Percentiles rank a stretch among this genome's conserved stretches.
phyloP scores from a whole-genome alignment of 805 yeast genomes.

The Hanseniaspora occidentalis region DNA sequence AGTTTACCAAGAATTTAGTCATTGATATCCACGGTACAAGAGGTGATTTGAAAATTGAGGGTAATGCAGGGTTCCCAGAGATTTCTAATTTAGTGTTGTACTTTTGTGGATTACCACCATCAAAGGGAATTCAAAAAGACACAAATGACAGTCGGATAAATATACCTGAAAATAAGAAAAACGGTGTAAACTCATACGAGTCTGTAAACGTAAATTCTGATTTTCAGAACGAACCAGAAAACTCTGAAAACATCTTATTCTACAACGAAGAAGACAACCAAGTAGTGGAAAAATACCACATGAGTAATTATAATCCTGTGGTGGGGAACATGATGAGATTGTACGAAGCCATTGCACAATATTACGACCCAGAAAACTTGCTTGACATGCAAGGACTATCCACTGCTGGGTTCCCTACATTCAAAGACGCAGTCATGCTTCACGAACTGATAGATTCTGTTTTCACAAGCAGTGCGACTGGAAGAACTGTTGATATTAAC shows the following conservation, averaged over 20 bases:
- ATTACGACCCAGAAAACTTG: not conserved
- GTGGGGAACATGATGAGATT: constrained; percentile 20
- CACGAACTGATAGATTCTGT: constrained; percentile 17
- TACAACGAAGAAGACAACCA: constrained; percentile 9
- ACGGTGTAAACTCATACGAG: no score
- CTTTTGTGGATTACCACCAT: constrained; percentile 15
- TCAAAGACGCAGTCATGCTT: constrained; percentile 13
- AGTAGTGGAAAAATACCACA: constrained; percentile 21
- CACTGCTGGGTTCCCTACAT: constrained; percentile 22
- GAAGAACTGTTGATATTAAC: constrained; percentile 5
- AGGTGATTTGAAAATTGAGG: constrained; percentile 23
- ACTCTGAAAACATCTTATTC: not conserved
- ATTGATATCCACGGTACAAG: constrained; percentile 23
- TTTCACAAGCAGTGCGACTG: constrained; percentile 13
- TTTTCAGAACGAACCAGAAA: constrained; percentile 6
- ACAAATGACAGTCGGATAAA: no score
- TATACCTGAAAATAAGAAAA: not conserved
- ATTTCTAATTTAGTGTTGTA: constrained; percentile 21
- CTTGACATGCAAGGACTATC: constrained; percentile 18
- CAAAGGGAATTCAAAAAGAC: not conserved
- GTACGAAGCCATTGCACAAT: constrained; percentile 21
- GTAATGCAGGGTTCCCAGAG: constrained; percentile 25
- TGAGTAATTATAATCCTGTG: constrained; percentile 21
- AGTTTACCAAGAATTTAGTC: constrained; percentile 22
- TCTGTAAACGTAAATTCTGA: no score